phyloP scores from a whole-genome alignment of 2,329 filamentous ascomycete genomes.

The Chrysoporthe puriensis region DNA sequence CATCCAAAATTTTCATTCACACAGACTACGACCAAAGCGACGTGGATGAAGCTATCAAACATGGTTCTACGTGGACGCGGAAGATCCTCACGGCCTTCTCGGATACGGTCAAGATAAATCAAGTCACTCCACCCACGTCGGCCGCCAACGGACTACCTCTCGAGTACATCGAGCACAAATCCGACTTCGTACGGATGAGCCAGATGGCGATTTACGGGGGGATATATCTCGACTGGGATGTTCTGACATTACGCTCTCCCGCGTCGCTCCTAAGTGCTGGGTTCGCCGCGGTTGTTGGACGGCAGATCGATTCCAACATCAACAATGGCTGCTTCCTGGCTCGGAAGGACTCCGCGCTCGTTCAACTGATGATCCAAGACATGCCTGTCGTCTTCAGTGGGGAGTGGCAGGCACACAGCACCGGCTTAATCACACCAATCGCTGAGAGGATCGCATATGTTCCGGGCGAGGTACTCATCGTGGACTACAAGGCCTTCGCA shows the following conservation, averaged over 20 bases:
- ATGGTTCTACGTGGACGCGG: constrained; percentile 32
- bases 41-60: constrained; percentile 25
- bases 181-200: constrained; percentile 36
- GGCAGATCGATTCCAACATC: constrained; percentile 25
- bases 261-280: constrained; percentile 31
- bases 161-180: constrained; percentile 33
- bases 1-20: constrained; percentile 35
- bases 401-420: constrained; percentile 33
- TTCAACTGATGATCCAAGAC: constrained; percentile 29
- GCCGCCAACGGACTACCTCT: constrained; percentile 29
- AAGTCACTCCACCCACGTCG: constrained; percentile 29
- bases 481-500: constrained; percentile 34
- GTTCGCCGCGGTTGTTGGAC: constrained; percentile 36
- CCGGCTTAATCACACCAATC: constrained; percentile 34
- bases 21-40: constrained; percentile 31
- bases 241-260: constrained; percentile 33
- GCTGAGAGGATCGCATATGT: constrained; percentile 32
- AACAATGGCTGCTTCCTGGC: constrained; percentile 26
- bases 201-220: constrained; percentile 34
- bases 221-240: constrained; percentile 38
- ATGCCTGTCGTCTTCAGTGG: constrained; percentile 33
- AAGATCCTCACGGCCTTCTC: constrained; percentile 32
- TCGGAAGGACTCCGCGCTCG: constrained; percentile 28
- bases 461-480: constrained; percentile 34
- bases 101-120: constrained; percentile 25